Evolutionary conservation across 768 basidiomycete species (phyloP), one percentile per base, ranked within the genome.

Genomic region (Russula dissimulans): DNA sequence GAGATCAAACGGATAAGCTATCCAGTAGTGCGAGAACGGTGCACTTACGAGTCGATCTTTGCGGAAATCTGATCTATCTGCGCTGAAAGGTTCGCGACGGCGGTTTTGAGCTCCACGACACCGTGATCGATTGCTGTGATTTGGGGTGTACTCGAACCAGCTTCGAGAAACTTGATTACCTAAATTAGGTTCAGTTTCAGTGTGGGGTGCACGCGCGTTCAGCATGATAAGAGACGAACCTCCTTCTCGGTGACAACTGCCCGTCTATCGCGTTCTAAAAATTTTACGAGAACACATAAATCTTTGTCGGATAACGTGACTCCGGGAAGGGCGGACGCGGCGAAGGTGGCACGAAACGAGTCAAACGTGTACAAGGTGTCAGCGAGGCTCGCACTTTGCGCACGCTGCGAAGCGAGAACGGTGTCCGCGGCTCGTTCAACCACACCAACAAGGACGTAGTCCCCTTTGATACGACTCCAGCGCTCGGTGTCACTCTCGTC

Each of bases 81-180:
- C 4, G 72, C 68, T 52, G 86, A 81, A 12, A 97, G 70, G 62
- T 81, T 84, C 53, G 73, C 68, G 31, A 93, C 79, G 0, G 89
- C 90, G 0, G 72, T 76, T 71, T 88, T 86, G 56, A 97, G 79
- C 62, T 92, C 87, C 5, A 97, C 73, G 15, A 95, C 83, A 10
- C 95, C 90, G 44, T 73, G 77, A 67, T 98, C 95, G 4, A 94
- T 81, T n/a, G 83, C 78, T 17, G 86, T 87, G 49, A 97, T 82
- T 54, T 72, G 76, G 17, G 71, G 71, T n/a, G 71, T 74, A 42
- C 72, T 75, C 0, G 75, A 63, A 5, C 71, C 71, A 8, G 72
- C 65, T 18, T 78, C 75, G 1, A 87, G 67, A 65, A 97, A 89
- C 71, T 97, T 95, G 69, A 95, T 82, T n/a, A 87, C 76, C 91